A percentile compares a stretch with the other conserved stretches of the same genome.
Conservation (phyloP, 352 stramenopile genomes). For the Blastocystis sp. region DNA sequence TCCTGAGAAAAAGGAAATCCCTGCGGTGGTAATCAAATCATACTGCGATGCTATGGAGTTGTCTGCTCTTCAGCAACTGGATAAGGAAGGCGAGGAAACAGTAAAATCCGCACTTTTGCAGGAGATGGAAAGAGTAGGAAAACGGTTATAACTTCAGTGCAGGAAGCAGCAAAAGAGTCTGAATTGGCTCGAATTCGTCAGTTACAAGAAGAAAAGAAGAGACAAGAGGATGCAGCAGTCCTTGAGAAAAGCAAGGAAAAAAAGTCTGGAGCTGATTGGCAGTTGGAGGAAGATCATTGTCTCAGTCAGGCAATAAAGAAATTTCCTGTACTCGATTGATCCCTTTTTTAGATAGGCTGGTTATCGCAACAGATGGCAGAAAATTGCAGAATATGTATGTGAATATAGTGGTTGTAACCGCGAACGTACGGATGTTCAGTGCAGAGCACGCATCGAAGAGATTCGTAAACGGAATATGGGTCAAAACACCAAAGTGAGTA, state of each 20-base stretch:
- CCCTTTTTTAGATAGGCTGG: background rate
- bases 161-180: background rate
- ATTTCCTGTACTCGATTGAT: background rate
- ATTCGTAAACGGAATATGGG: constrained; percentile 30
- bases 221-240: background rate
- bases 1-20: background rate
- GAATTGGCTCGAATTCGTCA: background rate
- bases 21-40: background rate
- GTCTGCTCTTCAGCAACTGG: background rate
- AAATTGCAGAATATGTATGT: constrained; percentile 41
- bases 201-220: constrained; percentile 9
- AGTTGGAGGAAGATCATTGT: constrained; percentile 54
- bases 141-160: background rate
- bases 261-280: constrained; percentile 32
- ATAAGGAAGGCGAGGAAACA: background rate
- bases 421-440: constrained; percentile 47
- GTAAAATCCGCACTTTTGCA: background rate
- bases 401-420: constrained; percentile 24
- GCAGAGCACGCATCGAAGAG: constrained; percentile 43
- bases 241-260: background rate
- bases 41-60: background rate
- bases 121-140: background rate
- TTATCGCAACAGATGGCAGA: constrained; percentile 47
- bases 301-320: constrained; percentile 44
- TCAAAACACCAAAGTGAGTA: constrained; percentile 57